Conservation (phyloP, 2,329 filamentous ascomycete species). For the Ophiostoma piceae region DNA sequence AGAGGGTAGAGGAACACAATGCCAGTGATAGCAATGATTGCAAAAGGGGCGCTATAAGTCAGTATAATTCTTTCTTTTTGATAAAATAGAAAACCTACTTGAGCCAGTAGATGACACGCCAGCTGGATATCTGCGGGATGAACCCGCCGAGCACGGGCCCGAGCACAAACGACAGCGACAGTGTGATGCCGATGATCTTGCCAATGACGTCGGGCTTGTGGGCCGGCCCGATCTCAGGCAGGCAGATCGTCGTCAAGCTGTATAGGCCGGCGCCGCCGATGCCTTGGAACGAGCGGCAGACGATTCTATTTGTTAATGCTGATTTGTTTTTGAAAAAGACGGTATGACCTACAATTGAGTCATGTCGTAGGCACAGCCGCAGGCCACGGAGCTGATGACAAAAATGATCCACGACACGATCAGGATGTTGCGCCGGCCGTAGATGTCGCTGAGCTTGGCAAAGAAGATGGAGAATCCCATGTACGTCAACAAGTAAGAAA, state of each 20-base stretch:
- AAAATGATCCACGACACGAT: conserved; percentile 38
- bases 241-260: conserved; percentile 52
- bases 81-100: conserved; percentile 42
- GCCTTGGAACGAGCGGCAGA: conserved; percentile 55
- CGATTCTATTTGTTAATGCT: conserved; percentile 48
- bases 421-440: conserved; percentile 38
- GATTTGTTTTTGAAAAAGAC: too few species aligned
- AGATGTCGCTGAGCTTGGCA: conserved; percentile 38
- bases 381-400: conserved; percentile 39
- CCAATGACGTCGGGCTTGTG: conserved; percentile 51
- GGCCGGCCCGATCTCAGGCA: conserved; percentile 52
- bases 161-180: conserved; percentile 54
- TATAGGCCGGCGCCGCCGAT: conserved; percentile 59
- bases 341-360: conserved; percentile 32
- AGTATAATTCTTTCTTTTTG: not conserved
- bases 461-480: conserved; percentile 31
- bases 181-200: conserved; percentile 50
- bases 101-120: conserved; percentile 58
- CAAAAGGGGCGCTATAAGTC: conserved; percentile 19
- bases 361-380: conserved; percentile 36
- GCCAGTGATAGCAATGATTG: conserved; percentile 39
- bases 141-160: conserved; percentile 54
- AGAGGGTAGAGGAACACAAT: conserved; percentile 39
- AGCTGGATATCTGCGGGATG: conserved; percentile 49
- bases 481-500: conserved; percentile 29